Conservation (phyloP, 306 rosid species). For the Chamaecrista fasciculata region DNA sequence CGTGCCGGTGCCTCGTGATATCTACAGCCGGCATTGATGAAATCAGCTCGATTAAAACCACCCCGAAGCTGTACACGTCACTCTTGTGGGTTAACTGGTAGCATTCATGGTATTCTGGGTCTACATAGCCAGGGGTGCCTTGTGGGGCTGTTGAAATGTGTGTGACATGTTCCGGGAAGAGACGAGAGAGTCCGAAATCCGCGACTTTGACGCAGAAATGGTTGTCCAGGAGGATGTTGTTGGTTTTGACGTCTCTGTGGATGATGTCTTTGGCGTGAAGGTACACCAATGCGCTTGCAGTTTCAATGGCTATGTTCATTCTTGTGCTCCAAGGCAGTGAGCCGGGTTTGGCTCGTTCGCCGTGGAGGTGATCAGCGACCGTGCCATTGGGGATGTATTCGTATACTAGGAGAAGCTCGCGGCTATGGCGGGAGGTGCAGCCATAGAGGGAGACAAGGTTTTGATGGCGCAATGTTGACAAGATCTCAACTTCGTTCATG, state of each 20-base stretch:
- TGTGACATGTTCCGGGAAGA: conserved; percentile 60
- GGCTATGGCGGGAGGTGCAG: conserved; percentile 79
- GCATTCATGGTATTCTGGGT: conserved; percentile 80
- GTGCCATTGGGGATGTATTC: conserved; percentile 84
- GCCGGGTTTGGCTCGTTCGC: conserved; percentile 46
- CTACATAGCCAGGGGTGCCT: conserved; percentile 96
- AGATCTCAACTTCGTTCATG: conserved; percentile 66
- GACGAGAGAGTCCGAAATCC: conserved; percentile 86
- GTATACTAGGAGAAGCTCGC: conserved; percentile 81
- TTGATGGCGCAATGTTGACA: conserved; percentile 52
- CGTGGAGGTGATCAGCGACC: conserved; percentile 83
- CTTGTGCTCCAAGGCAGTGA: conserved; percentile 54
- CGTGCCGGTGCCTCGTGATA: conserved; percentile 73
- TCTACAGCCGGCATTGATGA: conserved; percentile 90
- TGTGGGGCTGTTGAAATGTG: conserved; percentile 88
- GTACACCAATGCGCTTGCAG: conserved; percentile 70
- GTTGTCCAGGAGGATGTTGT: conserved; percentile 69
- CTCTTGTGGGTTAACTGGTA: conserved; percentile 74
- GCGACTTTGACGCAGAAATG: conserved; percentile 73
- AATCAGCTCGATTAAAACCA: conserved; percentile 70
- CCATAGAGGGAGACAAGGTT: conserved; percentile 82
- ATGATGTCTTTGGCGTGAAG: conserved; percentile 74
- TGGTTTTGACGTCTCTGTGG: conserved; percentile 85
- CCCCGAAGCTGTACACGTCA: conserved; percentile 90
- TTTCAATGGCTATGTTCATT: conserved; percentile 71